Base-by-base conservation (phyloP, 2,329 filamentous ascomycete genomes). In the Ophiosphaerella narmari region DNA sequence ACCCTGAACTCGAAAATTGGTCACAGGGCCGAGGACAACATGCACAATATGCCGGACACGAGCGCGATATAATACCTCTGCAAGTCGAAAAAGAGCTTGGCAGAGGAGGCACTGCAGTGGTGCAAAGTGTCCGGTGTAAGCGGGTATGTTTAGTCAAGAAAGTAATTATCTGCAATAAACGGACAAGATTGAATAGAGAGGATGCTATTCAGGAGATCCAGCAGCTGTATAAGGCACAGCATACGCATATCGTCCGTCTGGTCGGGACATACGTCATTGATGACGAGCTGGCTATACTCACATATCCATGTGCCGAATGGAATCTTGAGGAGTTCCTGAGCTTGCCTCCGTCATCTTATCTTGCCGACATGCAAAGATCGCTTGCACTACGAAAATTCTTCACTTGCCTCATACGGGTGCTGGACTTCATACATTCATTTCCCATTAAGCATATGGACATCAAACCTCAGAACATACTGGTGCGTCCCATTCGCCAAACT, bases 201-300 rank as follows among this genome's bases (percentile, higher is more conserved):
- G 53, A 59, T 21, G 57, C 52, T 13, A 13, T 63, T 4, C 34
- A 23, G 35, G 63, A 65, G 48, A 60, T 65, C 4, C 43, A 55
- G 29, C 61, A 62, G 23, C 40, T 66, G 1, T 43, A 62, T 8
- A 50, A 55, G 18, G 42, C 58, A 2, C 38, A 49, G 32, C 56
- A 63, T 31, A 46, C 49, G 9, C 62, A 65, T 35, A 49, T 65
- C 9, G 50, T 65, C 8, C 62, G 49, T 7, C 39, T 65, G 1
- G 49, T 63, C 5, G 61, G 61, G 6, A 60, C 57, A 3, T 66
- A 65, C 44, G 43, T 41, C 9, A 37, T 60, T 16, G 34, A 29
- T 1, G 35, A 47, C 4, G 36, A 62, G 24, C 49, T 65, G 0
- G 35, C 55, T 2, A 65, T 65, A 14, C 40, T 65, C 3, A 46